Base-by-base conservation (phyloP, 169 alveolate genomes). In the Plasmodium adleri region DNA sequence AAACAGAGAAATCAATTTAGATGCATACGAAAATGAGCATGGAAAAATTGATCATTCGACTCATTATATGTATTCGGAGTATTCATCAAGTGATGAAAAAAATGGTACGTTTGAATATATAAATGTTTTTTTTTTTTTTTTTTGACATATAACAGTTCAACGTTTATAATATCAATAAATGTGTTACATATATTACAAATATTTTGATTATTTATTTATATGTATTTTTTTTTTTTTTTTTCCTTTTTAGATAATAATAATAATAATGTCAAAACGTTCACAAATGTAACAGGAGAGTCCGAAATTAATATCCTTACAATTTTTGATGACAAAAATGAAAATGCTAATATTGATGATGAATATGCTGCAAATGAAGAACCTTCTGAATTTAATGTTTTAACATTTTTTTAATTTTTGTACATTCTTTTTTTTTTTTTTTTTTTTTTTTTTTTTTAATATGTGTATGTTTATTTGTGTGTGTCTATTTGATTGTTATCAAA, bases 11-110 rank as follows among this genome's bases (percentile, higher is more conserved):
- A 94, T 94, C 7, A 78, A 92, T 50, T 39, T 94, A 54, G 94
- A 92, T 59, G 89, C 88, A 26, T 94, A 88, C 60, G 96, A 94
- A 63, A 90, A 73, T 66, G 93, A 88, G 32, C 76, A 92, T 73
- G 96, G 96, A 3, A 94, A 93, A 60, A 94, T 94, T 28, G 94
- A 91, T n/a, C 32, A 71, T n/a, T 88, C 92, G 3, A 88, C 91
- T 24, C 94, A 92, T 70, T 88, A 74, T 43, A 90, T 74, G 26
- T 93, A 92, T 52, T 73, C 62, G 68, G 92, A 88, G 73, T 92
- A 87, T 62, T 92, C 96, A 7, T 67, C 88, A 13, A 88, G 87
- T 49, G 68, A 66, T 56, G 47, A 39, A 39, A 39, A 39, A 39
- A 85, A 68, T 17, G 93, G 92, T 71, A 67, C 78, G 54, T 49